These are phyloP conservation scores for Dryas octopetala DNA, from an alignment of 306 rosid genomes.

Conservation along the genomic window DNA sequence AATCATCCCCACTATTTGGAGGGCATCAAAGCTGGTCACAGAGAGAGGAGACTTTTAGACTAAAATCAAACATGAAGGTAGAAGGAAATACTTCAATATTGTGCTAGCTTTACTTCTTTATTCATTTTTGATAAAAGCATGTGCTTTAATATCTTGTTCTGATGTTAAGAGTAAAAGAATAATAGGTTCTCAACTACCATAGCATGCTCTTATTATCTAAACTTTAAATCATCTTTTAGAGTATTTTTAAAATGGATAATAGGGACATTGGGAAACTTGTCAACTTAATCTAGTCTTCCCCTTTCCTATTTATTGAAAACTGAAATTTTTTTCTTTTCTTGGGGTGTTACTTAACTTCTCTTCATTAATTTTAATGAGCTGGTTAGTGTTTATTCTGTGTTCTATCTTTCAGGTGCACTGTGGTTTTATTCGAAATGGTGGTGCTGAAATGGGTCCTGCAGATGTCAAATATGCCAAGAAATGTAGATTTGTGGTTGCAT, in stretches of 20 bases:
- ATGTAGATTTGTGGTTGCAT: slow-evolving; percentile 93
- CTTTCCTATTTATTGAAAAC: neutral
- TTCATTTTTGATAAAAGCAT: neutral
- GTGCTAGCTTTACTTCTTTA: slow-evolving; percentile 7
- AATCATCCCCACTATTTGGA: slow-evolving; percentile 73
- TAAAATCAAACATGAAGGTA: slow-evolving; percentile 83
- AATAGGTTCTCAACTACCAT: neutral
- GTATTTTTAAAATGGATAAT: neutral
- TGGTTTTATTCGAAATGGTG: slow-evolving; percentile 84
- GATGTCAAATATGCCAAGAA: slow-evolving; percentile 74
- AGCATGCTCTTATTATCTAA: neutral
- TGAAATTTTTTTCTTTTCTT: neutral
- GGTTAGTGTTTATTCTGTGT: slow-evolving; percentile 11
- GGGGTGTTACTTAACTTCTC: neutral
- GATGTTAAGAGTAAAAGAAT: neutral
- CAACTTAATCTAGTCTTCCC: neutral
- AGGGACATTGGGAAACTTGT: neutral
- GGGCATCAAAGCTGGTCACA: slow-evolving; percentile 81
- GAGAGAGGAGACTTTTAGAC: slow-evolving; percentile 79
- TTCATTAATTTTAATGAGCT: neutral
- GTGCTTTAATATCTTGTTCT: neutral
- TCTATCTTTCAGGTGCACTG: slow-evolving; percentile 67
- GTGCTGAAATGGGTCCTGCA: slow-evolving; percentile 74
- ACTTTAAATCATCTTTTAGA: neutral
- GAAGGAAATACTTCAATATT: slow-evolving; percentile 14